phyloP scores from a whole-genome alignment of 2,329 filamentous ascomycete species.

The Pleomassaria siparia region DNA sequence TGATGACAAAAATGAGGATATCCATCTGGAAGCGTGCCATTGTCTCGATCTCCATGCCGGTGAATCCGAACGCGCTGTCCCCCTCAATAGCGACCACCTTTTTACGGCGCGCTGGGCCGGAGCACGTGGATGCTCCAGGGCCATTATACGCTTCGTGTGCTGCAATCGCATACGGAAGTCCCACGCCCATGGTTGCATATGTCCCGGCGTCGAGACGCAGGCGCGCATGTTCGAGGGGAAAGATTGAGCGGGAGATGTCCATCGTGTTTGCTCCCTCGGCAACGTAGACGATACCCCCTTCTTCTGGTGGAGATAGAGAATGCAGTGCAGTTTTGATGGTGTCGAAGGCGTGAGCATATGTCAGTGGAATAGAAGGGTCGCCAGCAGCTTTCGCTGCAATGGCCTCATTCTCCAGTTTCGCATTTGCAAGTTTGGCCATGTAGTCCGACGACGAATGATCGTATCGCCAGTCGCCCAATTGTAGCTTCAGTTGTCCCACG shows the following conservation, averaged over 20 bases:
- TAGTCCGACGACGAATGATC: constrained; percentile 37
- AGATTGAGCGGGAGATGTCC: constrained; percentile 59
- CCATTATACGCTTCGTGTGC: constrained; percentile 58
- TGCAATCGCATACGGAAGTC: constrained; percentile 58
- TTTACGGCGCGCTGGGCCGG: constrained; percentile 41
- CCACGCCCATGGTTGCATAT: constrained; percentile 61
- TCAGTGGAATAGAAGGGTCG: constrained; percentile 47
- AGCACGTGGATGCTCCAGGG: constrained; percentile 34
- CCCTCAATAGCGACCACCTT: constrained; percentile 59
- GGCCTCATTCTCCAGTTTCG: constrained; percentile 50
- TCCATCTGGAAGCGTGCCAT: constrained; percentile 58
- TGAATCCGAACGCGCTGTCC: constrained; percentile 59
- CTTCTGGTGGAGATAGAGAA: constrained; percentile 45
- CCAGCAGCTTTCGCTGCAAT: constrained; percentile 44
- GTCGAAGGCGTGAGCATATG: constrained; percentile 54
- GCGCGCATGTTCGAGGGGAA: constrained; percentile 57
- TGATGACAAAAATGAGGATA: constrained; percentile 57
- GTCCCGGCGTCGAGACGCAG: constrained; percentile 60
- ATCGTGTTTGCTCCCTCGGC: constrained; percentile 62
- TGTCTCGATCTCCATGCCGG: constrained; percentile 58
- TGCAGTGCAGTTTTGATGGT: constrained; percentile 55
- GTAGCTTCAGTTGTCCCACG: constrained; percentile 46
- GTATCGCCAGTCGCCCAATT: constrained; percentile 50
- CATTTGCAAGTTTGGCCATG: constrained; percentile 34
- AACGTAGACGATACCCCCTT: constrained; percentile 56